Evolutionary conservation across 176 grass and related monocot genomes (phyloP).

Genomic region (Oryza meridionalis): DNA sequence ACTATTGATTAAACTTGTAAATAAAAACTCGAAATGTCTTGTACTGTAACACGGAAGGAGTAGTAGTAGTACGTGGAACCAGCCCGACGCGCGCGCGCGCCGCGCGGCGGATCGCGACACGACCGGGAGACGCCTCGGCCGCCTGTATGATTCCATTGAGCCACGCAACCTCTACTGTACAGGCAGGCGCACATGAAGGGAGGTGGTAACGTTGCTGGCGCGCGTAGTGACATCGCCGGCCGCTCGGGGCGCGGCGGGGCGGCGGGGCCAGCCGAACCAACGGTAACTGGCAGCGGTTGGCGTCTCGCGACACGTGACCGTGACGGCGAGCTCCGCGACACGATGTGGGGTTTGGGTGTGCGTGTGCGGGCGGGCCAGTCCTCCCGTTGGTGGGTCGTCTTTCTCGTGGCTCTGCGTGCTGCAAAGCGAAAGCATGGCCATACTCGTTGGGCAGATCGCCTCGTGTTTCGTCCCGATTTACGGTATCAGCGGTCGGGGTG

Average conservation of each 20-base stretch:
- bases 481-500: not conserved
- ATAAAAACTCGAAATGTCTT: too few species aligned
- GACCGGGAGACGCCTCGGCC: too few species aligned
- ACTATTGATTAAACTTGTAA: too few species aligned
- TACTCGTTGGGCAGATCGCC: not conserved
- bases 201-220: not conserved
- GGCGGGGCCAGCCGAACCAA: conserved; percentile 7
- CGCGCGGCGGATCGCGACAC: not conserved
- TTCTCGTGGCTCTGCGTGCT: not conserved
- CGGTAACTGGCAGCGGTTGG: conserved; percentile 26
- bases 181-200: not conserved
- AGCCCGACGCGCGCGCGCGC: not conserved
- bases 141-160: not conserved
- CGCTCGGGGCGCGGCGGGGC: not conserved
- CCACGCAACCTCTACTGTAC: not conserved
- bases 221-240: not conserved
- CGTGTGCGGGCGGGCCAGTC: not conserved
- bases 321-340: conserved; percentile 9
- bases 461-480: not conserved
- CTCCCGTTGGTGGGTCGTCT: not conserved
- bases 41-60: too few species aligned
- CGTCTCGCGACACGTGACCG: conserved; percentile 30
- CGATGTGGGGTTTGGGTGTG: not conserved
- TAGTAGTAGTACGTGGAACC: not conserved
- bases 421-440: not conserved